phyloP scores from a whole-genome alignment of 2,329 filamentous ascomycete genomes.

The Aspergillus caelatus region DNA sequence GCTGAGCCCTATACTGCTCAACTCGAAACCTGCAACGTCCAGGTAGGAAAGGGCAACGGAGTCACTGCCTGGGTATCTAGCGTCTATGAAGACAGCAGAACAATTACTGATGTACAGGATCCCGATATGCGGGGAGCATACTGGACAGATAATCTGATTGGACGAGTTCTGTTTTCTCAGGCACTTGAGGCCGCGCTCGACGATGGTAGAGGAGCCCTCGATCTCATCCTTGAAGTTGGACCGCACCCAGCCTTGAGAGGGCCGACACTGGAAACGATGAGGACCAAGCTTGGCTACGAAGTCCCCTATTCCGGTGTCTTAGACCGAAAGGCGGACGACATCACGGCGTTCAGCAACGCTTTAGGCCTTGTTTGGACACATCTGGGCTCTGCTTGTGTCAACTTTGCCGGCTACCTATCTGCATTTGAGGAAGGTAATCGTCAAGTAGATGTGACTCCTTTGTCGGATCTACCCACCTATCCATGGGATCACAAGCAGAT shows the following conservation, averaged over 20 bases:
- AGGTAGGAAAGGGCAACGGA: constrained; percentile 2
- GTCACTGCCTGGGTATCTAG: constrained; percentile 6
- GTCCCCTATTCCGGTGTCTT: constrained; percentile 4
- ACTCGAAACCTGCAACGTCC: not conserved
- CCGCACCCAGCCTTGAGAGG: constrained; percentile 5
- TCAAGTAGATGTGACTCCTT: not conserved
- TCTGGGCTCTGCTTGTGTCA: not conserved
- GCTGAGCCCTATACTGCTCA: constrained; percentile 4
- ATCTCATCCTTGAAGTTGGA: constrained; percentile 6
- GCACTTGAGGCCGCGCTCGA: constrained; percentile 3
- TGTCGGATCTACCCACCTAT: constrained; percentile 42
- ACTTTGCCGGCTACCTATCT: constrained; percentile 5
- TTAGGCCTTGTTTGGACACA: constrained; percentile 1
- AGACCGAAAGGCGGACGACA: constrained; percentile 7
- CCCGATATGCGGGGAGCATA: constrained; percentile 4
- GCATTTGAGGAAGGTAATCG: constrained; percentile 7
- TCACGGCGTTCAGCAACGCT: constrained; percentile 7
- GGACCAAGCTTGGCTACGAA: constrained; percentile 8
- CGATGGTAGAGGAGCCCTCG: constrained; percentile 3
- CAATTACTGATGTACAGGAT: constrained; percentile 3
- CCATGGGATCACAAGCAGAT: constrained; percentile 50
- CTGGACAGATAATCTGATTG: constrained; percentile 8
- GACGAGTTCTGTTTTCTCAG: constrained; percentile 2
- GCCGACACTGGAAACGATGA: constrained; percentile 6
- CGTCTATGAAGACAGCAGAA: constrained; percentile 6